phyloP scores from a whole-genome alignment of 108 stramenopile species.

The Cyclotella atomus region DNA sequence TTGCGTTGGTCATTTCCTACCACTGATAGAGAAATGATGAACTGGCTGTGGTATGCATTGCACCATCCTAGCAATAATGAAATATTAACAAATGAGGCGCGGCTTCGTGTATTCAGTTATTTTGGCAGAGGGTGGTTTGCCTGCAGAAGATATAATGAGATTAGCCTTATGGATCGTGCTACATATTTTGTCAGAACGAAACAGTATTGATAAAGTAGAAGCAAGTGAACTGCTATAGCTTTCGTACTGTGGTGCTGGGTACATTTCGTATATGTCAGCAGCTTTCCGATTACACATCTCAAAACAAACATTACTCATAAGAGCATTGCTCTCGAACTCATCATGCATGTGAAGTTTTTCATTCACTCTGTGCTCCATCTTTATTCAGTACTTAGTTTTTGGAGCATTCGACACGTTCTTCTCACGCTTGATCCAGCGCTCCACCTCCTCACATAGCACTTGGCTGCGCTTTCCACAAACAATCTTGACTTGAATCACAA shows the following conservation, averaged over 20 bases:
- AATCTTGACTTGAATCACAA: too few species aligned
- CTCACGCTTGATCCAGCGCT: too few species aligned
- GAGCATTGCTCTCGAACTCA: too few species aligned
- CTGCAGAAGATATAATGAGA: background rate
- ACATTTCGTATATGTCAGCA: too few species aligned
- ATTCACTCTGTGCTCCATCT: too few species aligned
- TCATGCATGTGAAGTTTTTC: too few species aligned
- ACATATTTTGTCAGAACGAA: background rate
- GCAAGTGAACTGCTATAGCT: background rate
- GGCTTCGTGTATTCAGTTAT: conserved; percentile 20
- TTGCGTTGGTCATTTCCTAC: conserved; percentile 33
- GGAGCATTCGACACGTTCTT: too few species aligned
- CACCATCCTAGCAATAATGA: background rate
- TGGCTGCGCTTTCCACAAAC: background rate
- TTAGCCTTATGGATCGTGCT: background rate
- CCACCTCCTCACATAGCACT: too few species aligned
- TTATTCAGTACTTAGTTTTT: too few species aligned
- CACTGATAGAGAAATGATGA: conserved; percentile 20
- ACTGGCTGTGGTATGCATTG: conserved; percentile 22
- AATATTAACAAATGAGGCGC: conserved; percentile 14
- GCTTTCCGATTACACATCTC: too few species aligned
- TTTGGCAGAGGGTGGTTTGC: conserved; percentile 25
- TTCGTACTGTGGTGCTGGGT: too few species aligned
- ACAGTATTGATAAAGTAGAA: background rate
- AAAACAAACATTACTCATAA: background rate